Base-by-base conservation (phyloP, 768 basidiomycete species). In the Steccherinum ochraceum region DNA sequence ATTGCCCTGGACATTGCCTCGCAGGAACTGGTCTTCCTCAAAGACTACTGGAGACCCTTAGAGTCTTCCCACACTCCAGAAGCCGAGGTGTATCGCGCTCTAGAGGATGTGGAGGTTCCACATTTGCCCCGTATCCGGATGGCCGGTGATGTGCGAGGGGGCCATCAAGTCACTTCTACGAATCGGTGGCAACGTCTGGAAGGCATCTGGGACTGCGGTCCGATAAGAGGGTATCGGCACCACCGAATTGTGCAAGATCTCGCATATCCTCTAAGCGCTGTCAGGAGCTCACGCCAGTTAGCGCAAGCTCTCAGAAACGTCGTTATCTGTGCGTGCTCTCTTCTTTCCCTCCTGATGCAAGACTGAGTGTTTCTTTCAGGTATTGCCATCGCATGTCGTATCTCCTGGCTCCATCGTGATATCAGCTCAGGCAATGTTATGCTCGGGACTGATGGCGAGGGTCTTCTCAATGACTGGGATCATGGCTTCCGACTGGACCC, bases 401-500 rank as follows among this genome's bases (percentile, higher is more conserved):
- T 25, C 25, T 5, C 5, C 12, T 20, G 24, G 23, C 25, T 54
- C 5, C 53, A 55, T 47, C 49, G 53, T 12, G 53, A 55, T 25
- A 19, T 55, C 3, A 51, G 50, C 45, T 12, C 41, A 12, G 45
- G 23, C 18, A 55, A 55, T 42, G 25, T 55, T 18, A 51, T 55
- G 50, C 13, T 55, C n/a, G 27, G n/a, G 1, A 7, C 25, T 2
- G 30, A 46, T 18, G 49, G 49, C 13, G 12, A 19, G 40, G 50
- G 45, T 25, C 24, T 46, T 5, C n/a, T 55, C 26, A 48, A 25
- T 23, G 53, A 55, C 42, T 55, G 53, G 53, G 53, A 51, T 24
- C 45, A 41, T 41, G 3, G 39, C 23, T 3, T 20, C 48, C 12
- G 16, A 16, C 7, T 35, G 7, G 16, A 7, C 24, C 16, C 2